phyloP scores from a whole-genome alignment of 2,329 filamentous ascomycete species.

The Ceratocystis ficicola region DNA sequence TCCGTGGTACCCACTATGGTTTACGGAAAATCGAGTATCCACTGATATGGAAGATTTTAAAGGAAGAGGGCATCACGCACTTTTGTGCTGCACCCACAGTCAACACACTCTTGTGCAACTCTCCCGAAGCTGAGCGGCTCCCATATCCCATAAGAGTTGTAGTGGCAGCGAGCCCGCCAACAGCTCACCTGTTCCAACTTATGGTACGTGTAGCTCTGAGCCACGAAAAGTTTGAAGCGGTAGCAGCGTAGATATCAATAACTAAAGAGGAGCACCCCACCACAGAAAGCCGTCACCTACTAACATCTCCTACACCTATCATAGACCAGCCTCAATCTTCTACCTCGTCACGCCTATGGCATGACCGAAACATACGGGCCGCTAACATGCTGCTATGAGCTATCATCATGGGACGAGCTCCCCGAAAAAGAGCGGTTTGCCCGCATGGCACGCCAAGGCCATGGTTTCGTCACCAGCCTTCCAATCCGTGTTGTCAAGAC shows the following conservation, averaged over 20 bases:
- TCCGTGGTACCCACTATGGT: constrained; percentile 89
- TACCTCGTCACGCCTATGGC: constrained; percentile 89
- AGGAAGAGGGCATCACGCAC: constrained; percentile 78
- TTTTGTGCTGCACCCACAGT: constrained; percentile 95
- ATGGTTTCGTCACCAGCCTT: constrained; percentile 75
- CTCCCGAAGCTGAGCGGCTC: constrained; percentile 60
- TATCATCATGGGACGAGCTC: constrained; percentile 72
- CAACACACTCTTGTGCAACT: constrained; percentile 79
- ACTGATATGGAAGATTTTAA: constrained; percentile 79
- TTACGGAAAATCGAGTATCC: constrained; percentile 91
- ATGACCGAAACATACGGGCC: constrained; percentile 83
- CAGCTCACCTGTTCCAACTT: constrained; percentile 78
- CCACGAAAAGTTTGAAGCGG: neutral
- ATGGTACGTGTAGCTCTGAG: constrained; percentile 47
- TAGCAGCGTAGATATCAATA: constrained; percentile 15
- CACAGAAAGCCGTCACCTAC: neutral
- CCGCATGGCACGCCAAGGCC: constrained; percentile 86
- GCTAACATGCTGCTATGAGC: constrained; percentile 82
- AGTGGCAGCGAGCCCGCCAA: constrained; percentile 84
- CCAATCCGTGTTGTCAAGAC: constrained; percentile 73
- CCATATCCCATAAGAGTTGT: constrained; percentile 67
- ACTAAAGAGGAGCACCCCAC: neutral
- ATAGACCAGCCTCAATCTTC: constrained; percentile 56
- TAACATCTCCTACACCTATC: neutral
- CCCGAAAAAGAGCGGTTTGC: constrained; percentile 65